These are phyloP conservation scores for Symmetrospora coprosmae DNA, from an alignment of 768 basidiomycete genomes.

Conservation along the genomic window DNA sequence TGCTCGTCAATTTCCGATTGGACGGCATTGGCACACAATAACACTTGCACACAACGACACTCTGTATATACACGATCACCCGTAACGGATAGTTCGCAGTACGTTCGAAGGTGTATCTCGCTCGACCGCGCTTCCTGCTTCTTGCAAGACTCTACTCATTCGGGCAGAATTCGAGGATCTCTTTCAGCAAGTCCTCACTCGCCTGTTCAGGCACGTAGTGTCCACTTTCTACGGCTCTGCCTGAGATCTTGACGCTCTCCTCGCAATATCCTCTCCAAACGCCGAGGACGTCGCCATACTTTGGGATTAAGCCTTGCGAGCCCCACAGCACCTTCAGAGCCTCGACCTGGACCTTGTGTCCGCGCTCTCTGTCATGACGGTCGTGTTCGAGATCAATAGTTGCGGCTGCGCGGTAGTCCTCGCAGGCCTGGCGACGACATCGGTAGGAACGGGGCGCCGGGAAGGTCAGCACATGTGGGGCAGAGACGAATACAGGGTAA, in stretches of 20 bases:
- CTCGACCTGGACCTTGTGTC: constrained; percentile 9
- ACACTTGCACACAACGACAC: too few species aligned
- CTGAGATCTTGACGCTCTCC: background rate
- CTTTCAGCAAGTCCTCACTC: background rate
- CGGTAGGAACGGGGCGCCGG: too few species aligned
- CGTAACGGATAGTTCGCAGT: too few species aligned
- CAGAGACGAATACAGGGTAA: background rate
- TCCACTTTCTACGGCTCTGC: constrained; percentile 5
- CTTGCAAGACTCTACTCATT: background rate
- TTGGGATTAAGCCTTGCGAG: constrained; percentile 10
- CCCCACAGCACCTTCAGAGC: constrained; percentile 5
- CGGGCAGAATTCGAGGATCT: background rate
- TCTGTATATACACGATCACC: too few species aligned
- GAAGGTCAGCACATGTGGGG: background rate
- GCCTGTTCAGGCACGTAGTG: constrained; percentile 14
- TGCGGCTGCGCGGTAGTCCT: constrained; percentile 37
- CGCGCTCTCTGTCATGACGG: constrained; percentile 23
- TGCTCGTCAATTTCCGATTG: too few species aligned
- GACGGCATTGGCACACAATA: too few species aligned
- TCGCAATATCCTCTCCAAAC: constrained; percentile 9
- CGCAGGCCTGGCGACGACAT: constrained; percentile 22
- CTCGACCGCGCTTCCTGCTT: too few species aligned
- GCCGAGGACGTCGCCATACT: constrained; percentile 7
- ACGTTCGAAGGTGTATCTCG: too few species aligned
- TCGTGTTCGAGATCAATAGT: constrained; percentile 36